Base-by-base conservation (phyloP, 331 rosid genomes). In the Arachis monticola region DNA sequence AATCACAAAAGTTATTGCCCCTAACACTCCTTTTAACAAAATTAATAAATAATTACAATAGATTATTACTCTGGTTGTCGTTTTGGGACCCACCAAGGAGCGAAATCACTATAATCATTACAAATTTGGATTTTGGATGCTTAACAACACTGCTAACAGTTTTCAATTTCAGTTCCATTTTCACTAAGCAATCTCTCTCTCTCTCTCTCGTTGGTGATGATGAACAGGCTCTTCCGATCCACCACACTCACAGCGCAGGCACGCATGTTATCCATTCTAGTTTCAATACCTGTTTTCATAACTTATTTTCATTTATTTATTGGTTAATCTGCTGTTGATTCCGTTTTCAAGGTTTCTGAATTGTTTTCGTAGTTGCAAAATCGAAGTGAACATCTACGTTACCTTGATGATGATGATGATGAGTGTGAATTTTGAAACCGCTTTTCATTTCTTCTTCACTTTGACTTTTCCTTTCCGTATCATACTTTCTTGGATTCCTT, bases 181-280 rank as follows among this genome's bases (percentile, higher is more conserved):
- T 2, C 14, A 2, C 59, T 5, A 22, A 22, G 27, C 27, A 22
- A 22, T 22, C 8, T 5, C 30, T 7, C 27, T n/a, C 59, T 53
- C 44, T n/a, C 8, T n/a, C 3, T 35, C 42, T 10, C 45, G 7
- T 58, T 27, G n/a, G 22, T 53, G 17, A 83, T 69, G 44, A 83
- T 83, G 87, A 58, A 76, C 42, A 14, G 52, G 27, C 75, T 83
- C 31, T 31, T 72, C 41, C 84, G 84, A 62, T 83, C 87, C 40
- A 47, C 87, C 40, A 47, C 82, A 8, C 77, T 83, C 59, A 72
- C 61, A 35, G 73, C 56, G 14, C 73, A 72, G 87, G 87, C 80
- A 69, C 2, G 62, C 14, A 31, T 3, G 40, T 35, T 32, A 3
- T 12, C 46, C 40, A 5, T 60, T 3, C 27, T 52, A 52, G 4